Base-by-base conservation (phyloP, 495 filamentous ascomycete genomes). In the Tuber calosporum region DNA sequence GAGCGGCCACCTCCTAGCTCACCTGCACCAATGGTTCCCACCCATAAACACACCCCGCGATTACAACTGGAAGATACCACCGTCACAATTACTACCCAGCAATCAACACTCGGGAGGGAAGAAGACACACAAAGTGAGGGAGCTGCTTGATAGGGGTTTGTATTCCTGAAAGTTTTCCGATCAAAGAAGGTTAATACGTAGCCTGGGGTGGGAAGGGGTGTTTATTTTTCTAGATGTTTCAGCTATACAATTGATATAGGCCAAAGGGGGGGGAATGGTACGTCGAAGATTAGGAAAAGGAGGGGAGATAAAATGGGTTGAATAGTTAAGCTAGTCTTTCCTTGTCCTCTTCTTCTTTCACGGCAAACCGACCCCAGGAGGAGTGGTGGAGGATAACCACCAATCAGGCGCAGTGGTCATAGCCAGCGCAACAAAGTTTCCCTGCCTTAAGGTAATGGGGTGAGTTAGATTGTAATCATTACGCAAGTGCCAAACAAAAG, bases 381-480 rank as follows among this genome's bases (percentile, higher is more conserved):
- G 53, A 15, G 48, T 26, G 30, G 53, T 13, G 53, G 53, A 62
- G 53, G 26, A 13, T 62, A 26, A 62, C 34, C 30, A 1, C 53
- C 53, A 62, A 62, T 62, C 26, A 62, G 53, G 53, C 34, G 34
- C 53, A 62, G 53, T 62, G 34, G 53, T 34, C 30, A 62, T 62
- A 62, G 53, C 53, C 53, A 62, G 26, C 53, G 6, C 53, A 62
- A 62, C 53, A 62, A 62, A 34, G 26, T 62, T 62, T 48, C 74
- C 71, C 69, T 73, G 67, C 39, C 73, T 53, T 67, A 58, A 53
- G 72, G 67, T 70, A 5, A 38, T 42, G 53, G 79, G 82, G 77
- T 80, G 81, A 68, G 79, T 81, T 79, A 77, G 81, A 82, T 82
- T 82, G 77, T 78, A 78, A 80, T 82, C 80, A 79, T 62, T 62